Evolutionary conservation across 805 yeast species (phyloP), one percentile per base, ranked within the genome.

Genomic region (Spathaspora hagerdaliae): DNA sequence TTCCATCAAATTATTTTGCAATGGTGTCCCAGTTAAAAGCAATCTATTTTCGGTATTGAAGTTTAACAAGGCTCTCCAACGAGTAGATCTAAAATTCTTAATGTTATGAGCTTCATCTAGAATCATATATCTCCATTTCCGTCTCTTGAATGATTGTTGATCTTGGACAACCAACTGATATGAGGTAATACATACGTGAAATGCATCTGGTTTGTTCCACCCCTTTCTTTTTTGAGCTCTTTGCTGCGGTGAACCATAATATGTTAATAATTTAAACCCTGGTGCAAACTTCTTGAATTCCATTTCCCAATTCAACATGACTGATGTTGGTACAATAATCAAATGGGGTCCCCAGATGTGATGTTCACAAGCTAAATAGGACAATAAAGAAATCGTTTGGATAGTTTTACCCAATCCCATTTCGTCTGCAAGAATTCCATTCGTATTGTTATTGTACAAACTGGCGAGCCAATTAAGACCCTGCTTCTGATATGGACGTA

Each of bases 391-490:
- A 43, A 94, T 94, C 0, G 99, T 94, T 62, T 94, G 99, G 47
- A 94, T 92, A 0, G 99, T 94, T 61, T 94, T 94, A 53, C 95
- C 99, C 36, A 94, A 75, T 45, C 99, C 99, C 99, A 94, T 94
- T 62, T 94, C 99, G 65, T 94, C 99, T 1, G 99, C 99, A 39
- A 94, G 74, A 42, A 94, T 94, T 51, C 99, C 99, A 63, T 94
- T 94, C 5, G 98, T 94, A 46, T 87, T 82, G 58, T 88, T 88
- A 61, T 88, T 88, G 68, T 91, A 92, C 47, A 94, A 69, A 39
- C 97, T 89, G 1, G 97, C 98, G 41, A 94, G 69, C 99, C 99
- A 94, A 54, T 94, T 95, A 34, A 94, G 74, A 49, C 99, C 99
- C 63, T 89, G 96, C 46, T 90, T 92, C 62, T 94, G 99, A 57